Percentiles rank a stretch among this genome's conserved stretches.
phyloP scores from a whole-genome alignment of 2,329 filamentous ascomycete genomes.

The Didymella segeticola region DNA sequence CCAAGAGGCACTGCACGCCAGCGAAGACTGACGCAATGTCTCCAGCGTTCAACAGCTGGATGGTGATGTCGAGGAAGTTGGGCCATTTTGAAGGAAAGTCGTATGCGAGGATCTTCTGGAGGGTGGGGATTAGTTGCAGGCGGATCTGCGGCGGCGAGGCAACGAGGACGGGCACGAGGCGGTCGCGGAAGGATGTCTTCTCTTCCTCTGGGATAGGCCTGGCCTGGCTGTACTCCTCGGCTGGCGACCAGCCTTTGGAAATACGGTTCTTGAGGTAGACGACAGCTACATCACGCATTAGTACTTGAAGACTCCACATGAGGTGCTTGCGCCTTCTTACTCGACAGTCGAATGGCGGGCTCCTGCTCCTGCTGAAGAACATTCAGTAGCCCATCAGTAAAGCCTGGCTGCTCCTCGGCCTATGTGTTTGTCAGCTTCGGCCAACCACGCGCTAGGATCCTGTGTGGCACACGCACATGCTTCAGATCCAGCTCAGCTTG shows the following conservation, averaged over 20 bases:
- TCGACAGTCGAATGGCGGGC: constrained; percentile 81
- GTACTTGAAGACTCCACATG: constrained; percentile 16
- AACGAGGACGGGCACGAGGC: constrained; percentile 87
- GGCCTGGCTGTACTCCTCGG: constrained; percentile 75
- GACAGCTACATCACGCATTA: constrained; percentile 68
- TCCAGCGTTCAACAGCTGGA: constrained; percentile 86
- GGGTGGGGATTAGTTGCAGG: constrained; percentile 89
- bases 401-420: constrained; percentile 90
- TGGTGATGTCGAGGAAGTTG: constrained; percentile 88
- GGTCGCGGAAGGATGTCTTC: constrained; percentile 84
- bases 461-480: constrained; percentile 64
- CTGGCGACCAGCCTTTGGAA: constrained; percentile 85
- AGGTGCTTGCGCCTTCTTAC: constrained; percentile 60
- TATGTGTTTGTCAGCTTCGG: constrained; percentile 51
- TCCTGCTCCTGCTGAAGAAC: constrained; percentile 91
- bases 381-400: constrained; percentile 87
- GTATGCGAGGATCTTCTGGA: constrained; percentile 94
- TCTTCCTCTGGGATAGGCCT: constrained; percentile 85
- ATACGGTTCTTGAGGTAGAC: constrained; percentile 99
- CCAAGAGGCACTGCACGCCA: constrained; percentile 89
- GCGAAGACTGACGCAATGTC: constrained; percentile 88
- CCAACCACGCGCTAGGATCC: constrained; percentile 18
- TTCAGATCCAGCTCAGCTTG: constrained; percentile 82
- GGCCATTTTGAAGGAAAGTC: constrained; percentile 97
- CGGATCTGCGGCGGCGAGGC: constrained; percentile 81